Evolutionary conservation across 2,329 filamentous ascomycete species (phyloP).

Genomic region (Aspergillus flavus): DNA sequence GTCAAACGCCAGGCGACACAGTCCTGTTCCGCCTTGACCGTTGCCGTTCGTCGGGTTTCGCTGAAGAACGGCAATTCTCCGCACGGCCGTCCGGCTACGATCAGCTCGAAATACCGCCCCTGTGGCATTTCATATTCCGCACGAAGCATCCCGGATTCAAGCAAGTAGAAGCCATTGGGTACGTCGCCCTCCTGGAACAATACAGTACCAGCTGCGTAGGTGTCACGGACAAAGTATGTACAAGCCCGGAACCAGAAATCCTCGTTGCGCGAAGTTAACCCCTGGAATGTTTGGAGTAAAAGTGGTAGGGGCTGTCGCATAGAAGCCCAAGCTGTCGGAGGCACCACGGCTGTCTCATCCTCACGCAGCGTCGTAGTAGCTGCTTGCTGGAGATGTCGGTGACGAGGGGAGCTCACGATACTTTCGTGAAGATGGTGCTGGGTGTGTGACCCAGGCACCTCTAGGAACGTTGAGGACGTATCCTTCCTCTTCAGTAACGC

Average conservation of each 20-base stretch:
- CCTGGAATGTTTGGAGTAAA: constrained; percentile 93
- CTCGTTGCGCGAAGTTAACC: constrained; percentile 80
- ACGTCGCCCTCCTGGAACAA: constrained; percentile 77
- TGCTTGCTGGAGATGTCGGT: constrained; percentile 74
- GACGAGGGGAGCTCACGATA: constrained; percentile 74
- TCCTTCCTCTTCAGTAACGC: constrained; percentile 28
- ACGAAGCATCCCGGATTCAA: constrained; percentile 85
- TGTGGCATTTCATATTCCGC: constrained; percentile 91
- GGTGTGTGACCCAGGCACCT: constrained; percentile 34
- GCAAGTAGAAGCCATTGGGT: constrained; percentile 83
- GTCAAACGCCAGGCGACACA: constrained; percentile 83
- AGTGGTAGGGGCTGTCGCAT: constrained; percentile 90
- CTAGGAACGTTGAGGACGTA: constrained; percentile 21
- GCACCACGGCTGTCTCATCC: constrained; percentile 55
- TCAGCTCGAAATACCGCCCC: constrained; percentile 84
- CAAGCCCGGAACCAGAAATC: constrained; percentile 91
- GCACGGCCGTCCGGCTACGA: constrained; percentile 91
- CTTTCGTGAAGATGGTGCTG: constrained; percentile 49
- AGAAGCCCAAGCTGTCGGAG: constrained; percentile 72
- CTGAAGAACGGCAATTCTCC: constrained; percentile 96
- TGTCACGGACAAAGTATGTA: constrained; percentile 72
- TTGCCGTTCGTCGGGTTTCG: constrained; percentile 83
- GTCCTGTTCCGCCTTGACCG: constrained; percentile 78
- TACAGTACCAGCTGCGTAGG: constrained; percentile 69
- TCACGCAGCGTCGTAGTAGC: constrained; percentile 74